phyloP scores from a whole-genome alignment of 176 grass and related monocot species.

The Ensete glaucum region DNA sequence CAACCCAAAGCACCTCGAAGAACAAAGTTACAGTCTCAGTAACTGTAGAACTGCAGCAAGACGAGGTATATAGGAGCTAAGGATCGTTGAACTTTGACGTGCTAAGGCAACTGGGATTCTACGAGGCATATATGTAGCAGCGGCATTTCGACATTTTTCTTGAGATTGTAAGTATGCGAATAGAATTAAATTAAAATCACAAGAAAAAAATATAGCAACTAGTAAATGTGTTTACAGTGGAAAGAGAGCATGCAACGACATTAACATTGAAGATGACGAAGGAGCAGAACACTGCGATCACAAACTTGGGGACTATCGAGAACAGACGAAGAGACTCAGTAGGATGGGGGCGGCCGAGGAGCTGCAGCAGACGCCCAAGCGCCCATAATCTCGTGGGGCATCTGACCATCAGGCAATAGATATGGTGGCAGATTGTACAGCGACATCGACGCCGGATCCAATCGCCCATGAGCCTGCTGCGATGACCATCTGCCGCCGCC shows the following conservation, averaged over 20 bases:
- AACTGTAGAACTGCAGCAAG: too few species aligned
- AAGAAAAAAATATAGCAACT: too few species aligned
- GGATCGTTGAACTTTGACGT: too few species aligned
- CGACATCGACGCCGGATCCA: conserved; percentile 37
- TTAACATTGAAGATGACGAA: background rate
- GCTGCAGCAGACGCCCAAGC: background rate
- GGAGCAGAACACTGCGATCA: background rate
- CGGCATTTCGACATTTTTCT: too few species aligned
- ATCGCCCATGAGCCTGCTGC: background rate
- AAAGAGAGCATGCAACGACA: background rate
- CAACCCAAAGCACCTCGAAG: too few species aligned
- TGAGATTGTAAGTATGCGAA: too few species aligned
- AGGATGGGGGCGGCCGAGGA: conserved; percentile 22
- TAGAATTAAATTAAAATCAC: too few species aligned
- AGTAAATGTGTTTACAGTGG: background rate
- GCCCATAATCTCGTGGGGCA: conserved; percentile 46
- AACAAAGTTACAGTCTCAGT: too few species aligned
- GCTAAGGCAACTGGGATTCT: too few species aligned
- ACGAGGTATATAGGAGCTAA: too few species aligned
- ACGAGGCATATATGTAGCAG: too few species aligned
- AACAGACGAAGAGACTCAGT: background rate
- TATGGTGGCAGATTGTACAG: conserved; percentile 63
- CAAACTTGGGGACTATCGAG: background rate
- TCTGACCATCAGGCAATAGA: conserved; percentile 50
- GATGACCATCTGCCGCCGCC: background rate